These are phyloP conservation scores for Kitagawia praeruptora DNA, from an alignment of 129 eudicot genomes.

Conservation along the genomic window DNA sequence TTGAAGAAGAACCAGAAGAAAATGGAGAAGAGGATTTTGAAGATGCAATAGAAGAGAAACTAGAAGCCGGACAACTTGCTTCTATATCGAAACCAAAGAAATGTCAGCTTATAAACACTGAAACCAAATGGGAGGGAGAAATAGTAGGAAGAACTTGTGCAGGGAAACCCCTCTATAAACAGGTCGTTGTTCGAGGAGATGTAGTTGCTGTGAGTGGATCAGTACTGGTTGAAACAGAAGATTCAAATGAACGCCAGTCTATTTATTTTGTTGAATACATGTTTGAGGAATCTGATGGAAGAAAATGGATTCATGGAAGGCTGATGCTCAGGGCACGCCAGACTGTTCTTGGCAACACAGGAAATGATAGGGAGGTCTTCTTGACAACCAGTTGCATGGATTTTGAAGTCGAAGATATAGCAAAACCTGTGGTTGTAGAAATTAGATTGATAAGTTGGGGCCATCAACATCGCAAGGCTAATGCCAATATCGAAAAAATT, in stretches of 20 bases:
- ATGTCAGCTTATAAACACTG: conserved; percentile 20
- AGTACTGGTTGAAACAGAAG: conserved; percentile 47
- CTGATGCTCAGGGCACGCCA: conserved; percentile 59
- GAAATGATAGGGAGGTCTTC: conserved; percentile 79
- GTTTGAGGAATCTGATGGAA: conserved; percentile 56
- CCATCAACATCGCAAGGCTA: conserved; percentile 57
- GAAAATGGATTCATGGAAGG: conserved; percentile 66
- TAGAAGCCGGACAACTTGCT: not conserved
- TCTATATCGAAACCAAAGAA: conserved; percentile 12
- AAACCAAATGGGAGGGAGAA: conserved; percentile 62
- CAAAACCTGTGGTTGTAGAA: conserved; percentile 37
- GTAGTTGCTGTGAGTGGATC: conserved; percentile 48
- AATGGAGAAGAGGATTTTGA: conserved; percentile 20
- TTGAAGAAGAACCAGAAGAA: conserved; percentile 37
- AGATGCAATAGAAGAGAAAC: not conserved
- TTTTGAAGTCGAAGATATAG: conserved; percentile 50
- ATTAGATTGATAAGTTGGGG: conserved; percentile 67
- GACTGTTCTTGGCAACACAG: conserved; percentile 80
- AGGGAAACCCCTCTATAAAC: conserved; percentile 43
- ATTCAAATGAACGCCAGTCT: conserved; percentile 25
- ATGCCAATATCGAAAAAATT: conserved; percentile 43
- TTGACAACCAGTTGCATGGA: conserved; percentile 68
- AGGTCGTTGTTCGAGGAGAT: conserved; percentile 47
- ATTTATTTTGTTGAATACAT: conserved; percentile 75
- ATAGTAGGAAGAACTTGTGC: conserved; percentile 31